Evolutionary conservation across 805 yeast genomes (phyloP), one percentile per base, ranked within the genome.

Genomic region (Wickerhamomyces queroliae): DNA sequence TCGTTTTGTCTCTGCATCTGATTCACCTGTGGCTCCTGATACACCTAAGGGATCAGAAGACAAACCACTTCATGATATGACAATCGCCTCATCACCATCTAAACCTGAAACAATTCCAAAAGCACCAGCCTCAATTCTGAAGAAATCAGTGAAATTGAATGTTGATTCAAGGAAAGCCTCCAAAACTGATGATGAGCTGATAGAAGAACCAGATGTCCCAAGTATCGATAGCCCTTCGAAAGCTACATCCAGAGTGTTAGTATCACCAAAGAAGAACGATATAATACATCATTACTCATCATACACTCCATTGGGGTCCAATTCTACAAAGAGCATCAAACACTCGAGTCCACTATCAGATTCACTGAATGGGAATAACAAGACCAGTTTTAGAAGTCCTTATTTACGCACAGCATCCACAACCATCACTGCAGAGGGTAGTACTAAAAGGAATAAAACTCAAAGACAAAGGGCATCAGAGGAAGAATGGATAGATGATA

Each of bases 231-330:
- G 63, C 38, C 63, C 66, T 3, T 44, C 59, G 5, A 61, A 58
- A 40, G 61, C 55, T 3, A 60, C 65, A 5, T 54, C 46, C 36
- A 40, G 53, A 22, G 64, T 64, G 2, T 41, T 62, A 5, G 55
- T 65, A 37, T 61, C 68, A 3, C 70, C 70, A 9, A 55, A 62
- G 22, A 62, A 61, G 33, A 50, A 49, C 19, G 39, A 41, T 17
- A 40, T 48, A 15, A 19, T 30, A 11, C 22, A 30, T 30, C 4
- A 8, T 18, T 30, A 30, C 12, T 6, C 33, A n/a, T n/a, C n/a
- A 4, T 28, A 28, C 17, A 16, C 31, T 16, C 35, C 39, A 17
- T 16, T 38, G 2, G 40, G 36, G 20, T 20, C 36, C 7, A 7
- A 22, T 6, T 25, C 42, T 3, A 25, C 42, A 5, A 39, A 35